Base-by-base conservation (phyloP, 805 yeast species). In the Suhomyces prunicola region DNA sequence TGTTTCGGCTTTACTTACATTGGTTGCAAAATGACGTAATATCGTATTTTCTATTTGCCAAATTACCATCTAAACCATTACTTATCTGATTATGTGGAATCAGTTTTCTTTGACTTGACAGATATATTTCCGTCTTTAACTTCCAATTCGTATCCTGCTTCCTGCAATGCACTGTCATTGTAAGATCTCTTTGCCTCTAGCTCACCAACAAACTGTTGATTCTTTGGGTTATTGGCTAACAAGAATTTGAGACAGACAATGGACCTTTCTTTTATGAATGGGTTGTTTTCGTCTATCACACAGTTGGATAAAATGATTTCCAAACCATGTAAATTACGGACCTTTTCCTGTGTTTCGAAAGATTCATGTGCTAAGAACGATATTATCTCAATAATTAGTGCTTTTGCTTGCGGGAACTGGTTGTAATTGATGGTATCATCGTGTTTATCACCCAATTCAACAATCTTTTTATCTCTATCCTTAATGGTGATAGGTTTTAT, bases 241-340 rank as follows among this genome's bases (percentile, higher is more conserved):
- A 91, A 68, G 55, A 84, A 85, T 61, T 86, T 82, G 27, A 94
- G 65, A 62, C 97, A 90, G 6, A 93, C 70, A 33, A 94, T 88
- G 1, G 96, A 80, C 54, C 93, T 73, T 63, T 93, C 99, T 58
- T 90, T 87, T 52, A 88, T 86, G 60, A 79, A 93, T 0, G 97
- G 98, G 66, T 94, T 96, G 64, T 88, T 84, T 45, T 85, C 86
- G 66, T 93, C 98, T 49, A 94, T 84, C 40, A 87, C 82, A 71
- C 97, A 92, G 57, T 86, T 87, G 6, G 92, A 87, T 23, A 93
- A 72, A 0, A 92, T 77, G 17, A 89, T 68, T 50, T 84, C 89
- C 12, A 93, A 66, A 0, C 90, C 96, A 46, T 87, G 88, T 0
- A 74, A 59, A 27, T 79, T 79, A 46, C 97, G 73, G 35, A 88